These are phyloP conservation scores for Sugiyamaella valdiviana DNA, from an alignment of 805 yeast species.

Conservation along the genomic window DNA sequence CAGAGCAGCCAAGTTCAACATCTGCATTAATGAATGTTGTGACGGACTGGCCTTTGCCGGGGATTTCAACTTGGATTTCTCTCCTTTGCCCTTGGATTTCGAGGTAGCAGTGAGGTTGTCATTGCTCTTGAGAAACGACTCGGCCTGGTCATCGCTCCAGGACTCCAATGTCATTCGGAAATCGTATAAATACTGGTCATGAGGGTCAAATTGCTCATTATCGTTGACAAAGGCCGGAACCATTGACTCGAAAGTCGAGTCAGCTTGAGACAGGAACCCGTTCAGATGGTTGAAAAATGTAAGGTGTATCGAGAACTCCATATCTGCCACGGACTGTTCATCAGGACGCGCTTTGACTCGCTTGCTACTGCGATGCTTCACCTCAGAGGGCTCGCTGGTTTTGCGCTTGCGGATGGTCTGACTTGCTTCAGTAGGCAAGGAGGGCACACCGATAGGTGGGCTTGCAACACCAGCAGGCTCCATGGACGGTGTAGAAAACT, in stretches of 20 bases:
- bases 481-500: no score
- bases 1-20: slow-evolving; percentile 28
- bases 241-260: slow-evolving; percentile 15
- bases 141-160: slow-evolving; percentile 34
- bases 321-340: slow-evolving; percentile 14
- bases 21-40: slow-evolving; percentile 26
- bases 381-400: background rate
- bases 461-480: no score
- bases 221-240: slow-evolving; percentile 16
- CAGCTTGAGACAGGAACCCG: slow-evolving; percentile 16
- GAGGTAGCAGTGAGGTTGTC: background rate
- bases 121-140: slow-evolving; percentile 18
- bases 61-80: background rate
- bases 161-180: slow-evolving; percentile 31
- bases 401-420: no score
- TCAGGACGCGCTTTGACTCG: slow-evolving; percentile 27
- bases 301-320: slow-evolving; percentile 21
- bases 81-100: slow-evolving; percentile 1
- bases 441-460: no score
- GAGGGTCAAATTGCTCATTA: slow-evolving; percentile 12
- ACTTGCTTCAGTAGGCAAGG: no score
- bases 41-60: slow-evolving; percentile 9
- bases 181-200: slow-evolving; percentile 22
- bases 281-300: slow-evolving; percentile 21
- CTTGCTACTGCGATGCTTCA: slow-evolving; percentile 13